phyloP scores from a whole-genome alignment of 2,329 filamentous ascomycete species.

The Sclerotinia minor region DNA sequence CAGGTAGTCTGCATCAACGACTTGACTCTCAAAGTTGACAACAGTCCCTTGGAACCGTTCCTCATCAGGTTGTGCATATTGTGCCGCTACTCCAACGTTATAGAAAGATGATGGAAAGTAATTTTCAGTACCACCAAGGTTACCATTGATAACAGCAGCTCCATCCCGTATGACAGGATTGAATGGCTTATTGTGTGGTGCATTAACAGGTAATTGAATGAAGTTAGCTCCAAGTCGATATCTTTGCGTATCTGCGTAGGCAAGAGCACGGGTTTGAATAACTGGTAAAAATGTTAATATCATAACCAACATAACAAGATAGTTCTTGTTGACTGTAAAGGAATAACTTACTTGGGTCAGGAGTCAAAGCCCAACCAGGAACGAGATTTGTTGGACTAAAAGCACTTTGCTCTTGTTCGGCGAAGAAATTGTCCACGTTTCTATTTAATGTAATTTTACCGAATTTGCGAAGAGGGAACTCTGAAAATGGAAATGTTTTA shows the following conservation, averaged over 20 bases:
- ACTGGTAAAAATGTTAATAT: slow-evolving; percentile 38
- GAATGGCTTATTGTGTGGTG: slow-evolving; percentile 40
- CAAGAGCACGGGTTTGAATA: slow-evolving; percentile 54
- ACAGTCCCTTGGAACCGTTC: slow-evolving; percentile 6
- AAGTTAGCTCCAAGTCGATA: slow-evolving; percentile 61
- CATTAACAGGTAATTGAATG: slow-evolving; percentile 56
- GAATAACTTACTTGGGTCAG: slow-evolving; percentile 7
- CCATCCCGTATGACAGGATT: slow-evolving; percentile 46
- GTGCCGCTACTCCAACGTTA: background rate
- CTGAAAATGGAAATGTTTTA: slow-evolving; percentile 52
- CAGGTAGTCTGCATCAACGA: slow-evolving; percentile 44
- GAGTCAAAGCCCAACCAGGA: slow-evolving; percentile 47
- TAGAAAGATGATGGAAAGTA: slow-evolving; percentile 37
- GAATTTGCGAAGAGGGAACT: slow-evolving; percentile 49
- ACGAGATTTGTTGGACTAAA: slow-evolving; percentile 66
- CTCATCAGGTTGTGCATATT: background rate
- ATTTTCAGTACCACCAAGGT: slow-evolving; percentile 48
- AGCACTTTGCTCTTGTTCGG: slow-evolving; percentile 66
- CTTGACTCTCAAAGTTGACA: slow-evolving; percentile 25
- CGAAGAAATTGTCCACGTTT: slow-evolving; percentile 58
- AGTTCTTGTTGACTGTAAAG: background rate
- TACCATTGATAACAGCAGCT: slow-evolving; percentile 41
- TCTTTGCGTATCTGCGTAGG: slow-evolving; percentile 55
- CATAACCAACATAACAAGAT: no score
- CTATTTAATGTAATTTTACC: slow-evolving; percentile 51